phyloP scores from a whole-genome alignment of 306 rosid species.

The Ammopiptanthus mongolicus region DNA sequence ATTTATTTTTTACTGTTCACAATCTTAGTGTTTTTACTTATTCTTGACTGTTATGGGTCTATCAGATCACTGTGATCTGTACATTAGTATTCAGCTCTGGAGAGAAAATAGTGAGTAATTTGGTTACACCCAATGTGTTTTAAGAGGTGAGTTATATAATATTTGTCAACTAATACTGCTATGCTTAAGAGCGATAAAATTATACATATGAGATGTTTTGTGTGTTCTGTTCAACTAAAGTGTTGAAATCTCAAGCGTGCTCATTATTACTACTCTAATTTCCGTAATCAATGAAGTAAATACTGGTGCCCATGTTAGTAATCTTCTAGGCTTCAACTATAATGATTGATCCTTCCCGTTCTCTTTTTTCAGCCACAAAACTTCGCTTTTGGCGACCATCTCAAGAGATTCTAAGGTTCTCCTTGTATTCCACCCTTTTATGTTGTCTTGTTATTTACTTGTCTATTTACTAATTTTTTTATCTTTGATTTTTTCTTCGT shows the following conservation, averaged over 20 bases:
- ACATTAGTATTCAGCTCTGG: not conserved
- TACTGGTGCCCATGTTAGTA: not conserved
- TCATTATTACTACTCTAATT: not conserved
- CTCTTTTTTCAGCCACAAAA: slow-evolving; percentile 56
- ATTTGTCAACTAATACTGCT: not conserved
- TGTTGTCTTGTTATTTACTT: not conserved
- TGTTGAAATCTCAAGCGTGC: not conserved
- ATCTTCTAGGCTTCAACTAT: not conserved
- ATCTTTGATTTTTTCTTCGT: not conserved
- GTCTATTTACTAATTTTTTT: not conserved
- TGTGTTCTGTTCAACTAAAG: not conserved
- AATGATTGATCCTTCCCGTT: slow-evolving; percentile 21
- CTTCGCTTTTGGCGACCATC: slow-evolving; percentile 70
- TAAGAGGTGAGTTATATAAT: not conserved
- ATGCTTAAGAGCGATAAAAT: not conserved
- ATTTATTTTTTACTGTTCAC: no score
- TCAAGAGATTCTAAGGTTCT: slow-evolving; percentile 82
- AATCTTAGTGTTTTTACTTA: no score
- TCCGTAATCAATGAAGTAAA: not conserved
- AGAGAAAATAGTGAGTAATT: slow-evolving; percentile 5
- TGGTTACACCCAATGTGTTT: not conserved
- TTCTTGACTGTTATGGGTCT: no score
- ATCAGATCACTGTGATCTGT: not conserved
- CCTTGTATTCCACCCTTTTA: not conserved
- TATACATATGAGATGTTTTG: not conserved